A percentile compares a stretch with the other conserved stretches of the same genome.
Conservation (phyloP, 2,329 filamentous ascomycete genomes). For the Rhynchosporium agropyri region DNA sequence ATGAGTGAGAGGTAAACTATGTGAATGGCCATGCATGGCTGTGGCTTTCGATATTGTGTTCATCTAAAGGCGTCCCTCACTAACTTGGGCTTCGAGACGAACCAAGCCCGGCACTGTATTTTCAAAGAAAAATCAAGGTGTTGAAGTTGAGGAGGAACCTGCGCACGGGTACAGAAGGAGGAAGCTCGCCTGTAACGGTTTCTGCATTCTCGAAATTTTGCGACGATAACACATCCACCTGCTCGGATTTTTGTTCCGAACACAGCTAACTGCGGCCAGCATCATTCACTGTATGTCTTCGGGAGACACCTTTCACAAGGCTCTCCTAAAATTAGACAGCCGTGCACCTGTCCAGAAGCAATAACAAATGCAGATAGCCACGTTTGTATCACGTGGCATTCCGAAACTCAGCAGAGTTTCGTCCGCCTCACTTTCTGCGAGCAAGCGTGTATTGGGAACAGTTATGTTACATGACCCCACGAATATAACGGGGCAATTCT, state of each 20-base stretch:
- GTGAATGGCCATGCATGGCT: neutral
- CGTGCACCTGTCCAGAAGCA: too few species aligned
- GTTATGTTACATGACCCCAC: slow-evolving; percentile 21
- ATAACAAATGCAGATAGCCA: slow-evolving; percentile 8
- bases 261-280: slow-evolving; percentile 3
- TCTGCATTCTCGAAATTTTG: slow-evolving; percentile 1
- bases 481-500: slow-evolving; percentile 7
- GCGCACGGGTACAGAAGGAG: neutral
- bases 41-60: neutral
- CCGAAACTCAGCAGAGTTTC: slow-evolving; percentile 3
- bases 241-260: slow-evolving; percentile 9
- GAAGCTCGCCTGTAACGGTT: slow-evolving; percentile 11
- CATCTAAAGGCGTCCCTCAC: too few species aligned
- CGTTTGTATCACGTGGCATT: slow-evolving; percentile 12
- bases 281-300: neutral
- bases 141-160: neutral
- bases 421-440: slow-evolving; percentile 28
- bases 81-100: too few species aligned
- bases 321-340: neutral
- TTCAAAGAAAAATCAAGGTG: neutral
- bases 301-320: slow-evolving; percentile 6
- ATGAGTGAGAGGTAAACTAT: neutral
- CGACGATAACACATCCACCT: neutral
- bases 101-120: too few species aligned
- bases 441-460: slow-evolving; percentile 1